Evolutionary conservation across 352 stramenopile species (phyloP).

Genomic region (Globisporangium alternatum): DNA sequence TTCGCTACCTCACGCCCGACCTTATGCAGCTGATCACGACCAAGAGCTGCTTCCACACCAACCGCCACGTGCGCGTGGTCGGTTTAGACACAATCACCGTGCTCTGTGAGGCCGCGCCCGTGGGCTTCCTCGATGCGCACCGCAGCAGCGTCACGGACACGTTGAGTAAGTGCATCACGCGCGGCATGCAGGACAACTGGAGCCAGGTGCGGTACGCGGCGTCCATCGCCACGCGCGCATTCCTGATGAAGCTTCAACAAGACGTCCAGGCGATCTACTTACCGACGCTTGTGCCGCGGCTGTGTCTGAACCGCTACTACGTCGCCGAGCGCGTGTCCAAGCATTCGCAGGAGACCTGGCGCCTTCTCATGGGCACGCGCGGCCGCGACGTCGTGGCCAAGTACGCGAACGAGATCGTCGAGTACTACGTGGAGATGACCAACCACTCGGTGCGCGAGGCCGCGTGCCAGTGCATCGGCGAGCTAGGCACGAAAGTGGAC

Average conservation of each 20-base stretch:
- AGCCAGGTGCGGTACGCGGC: conserved; percentile 96
- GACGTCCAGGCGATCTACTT: conserved; percentile 59
- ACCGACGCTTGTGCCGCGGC: conserved; percentile 86
- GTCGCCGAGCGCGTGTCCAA: conserved; percentile 96
- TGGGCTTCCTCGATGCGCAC: conserved; percentile 46
- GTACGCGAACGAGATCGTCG: conserved; percentile 88
- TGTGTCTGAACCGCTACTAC: conserved; percentile 98
- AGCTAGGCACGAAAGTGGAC: conserved; percentile 91
- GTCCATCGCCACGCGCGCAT: conserved; percentile 88
- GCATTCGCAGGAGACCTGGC: conserved; percentile 96
- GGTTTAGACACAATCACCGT: conserved; percentile 84
- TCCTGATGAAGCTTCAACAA: conserved; percentile 76
- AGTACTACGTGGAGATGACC: conserved; percentile 96
- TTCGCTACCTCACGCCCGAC: conserved; percentile 63
- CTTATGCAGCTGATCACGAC: conserved; percentile 67
- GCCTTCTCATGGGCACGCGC: conserved; percentile 79
- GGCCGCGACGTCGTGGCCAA: conserved; percentile 83
- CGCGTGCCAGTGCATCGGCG: conserved; percentile 94
- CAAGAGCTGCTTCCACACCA: conserved; percentile 91
- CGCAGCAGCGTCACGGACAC: conserved; percentile 36
- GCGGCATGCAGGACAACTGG: conserved; percentile 95
- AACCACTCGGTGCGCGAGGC: conserved; percentile 95
- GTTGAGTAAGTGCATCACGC: conserved; percentile 63
- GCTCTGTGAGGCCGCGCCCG: conserved; percentile 43
- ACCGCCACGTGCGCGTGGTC: conserved; percentile 92